Conservation (phyloP, 805 yeast species). For the Starmerella khaoyaiensis region DNA sequence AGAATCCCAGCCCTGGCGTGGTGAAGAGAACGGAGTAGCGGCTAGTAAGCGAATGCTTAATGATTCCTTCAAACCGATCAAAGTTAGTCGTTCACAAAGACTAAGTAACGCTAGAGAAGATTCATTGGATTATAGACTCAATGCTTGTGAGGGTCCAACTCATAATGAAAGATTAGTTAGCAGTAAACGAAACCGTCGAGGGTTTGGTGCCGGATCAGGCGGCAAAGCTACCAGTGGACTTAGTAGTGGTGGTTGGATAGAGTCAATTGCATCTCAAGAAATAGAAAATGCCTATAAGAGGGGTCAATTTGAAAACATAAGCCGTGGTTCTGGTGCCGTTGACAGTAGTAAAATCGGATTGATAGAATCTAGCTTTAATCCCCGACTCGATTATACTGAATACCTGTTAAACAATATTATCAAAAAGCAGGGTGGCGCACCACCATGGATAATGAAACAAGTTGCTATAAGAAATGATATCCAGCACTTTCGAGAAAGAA, state of each 20-base stretch:
- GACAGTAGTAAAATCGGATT: slow-evolving; percentile 28
- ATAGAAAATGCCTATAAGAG: slow-evolving; percentile 61
- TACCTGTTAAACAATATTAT: slow-evolving; percentile 69
- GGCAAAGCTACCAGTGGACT: slow-evolving; percentile 10
- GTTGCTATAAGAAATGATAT: slow-evolving; percentile 41
- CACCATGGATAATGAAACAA: slow-evolving; percentile 86
- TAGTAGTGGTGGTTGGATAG: slow-evolving; percentile 29
- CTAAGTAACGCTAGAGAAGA: slow-evolving; percentile 50
- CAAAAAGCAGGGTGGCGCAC: slow-evolving; percentile 57
- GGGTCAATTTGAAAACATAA: slow-evolving; percentile 53
- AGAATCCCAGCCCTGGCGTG: slow-evolving; percentile 44
- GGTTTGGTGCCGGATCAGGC: not conserved
- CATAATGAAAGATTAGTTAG: slow-evolving; percentile 15
- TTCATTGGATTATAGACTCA: slow-evolving; percentile 50
- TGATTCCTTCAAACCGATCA: slow-evolving; percentile 37
- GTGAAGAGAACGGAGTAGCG: slow-evolving; percentile 38
- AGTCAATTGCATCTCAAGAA: slow-evolving; percentile 57
- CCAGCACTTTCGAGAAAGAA: slow-evolving; percentile 34
- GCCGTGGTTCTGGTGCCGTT: slow-evolving; percentile 49
- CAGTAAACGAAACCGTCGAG: slow-evolving; percentile 5
- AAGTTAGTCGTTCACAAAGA: slow-evolving; percentile 28
- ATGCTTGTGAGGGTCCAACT: slow-evolving; percentile 26
- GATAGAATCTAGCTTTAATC: slow-evolving; percentile 26
- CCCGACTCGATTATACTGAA: slow-evolving; percentile 54
- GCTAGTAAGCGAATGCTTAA: slow-evolving; percentile 42